Conservation (phyloP, 805 yeast genomes). For the Candida montana region DNA sequence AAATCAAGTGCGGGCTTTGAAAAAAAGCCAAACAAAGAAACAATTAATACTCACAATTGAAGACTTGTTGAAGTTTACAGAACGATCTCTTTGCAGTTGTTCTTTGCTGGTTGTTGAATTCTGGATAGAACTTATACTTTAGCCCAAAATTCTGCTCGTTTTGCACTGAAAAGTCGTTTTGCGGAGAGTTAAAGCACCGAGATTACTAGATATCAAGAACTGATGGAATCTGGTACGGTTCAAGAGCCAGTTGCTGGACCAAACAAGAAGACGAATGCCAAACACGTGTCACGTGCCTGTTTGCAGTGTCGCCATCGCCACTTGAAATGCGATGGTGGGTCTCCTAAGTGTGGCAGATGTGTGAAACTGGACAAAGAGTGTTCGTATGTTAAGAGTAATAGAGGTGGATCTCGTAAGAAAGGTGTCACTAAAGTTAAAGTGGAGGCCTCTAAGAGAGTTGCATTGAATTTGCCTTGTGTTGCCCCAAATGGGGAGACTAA, state of each 20-base stretch:
- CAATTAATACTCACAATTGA: too few species aligned
- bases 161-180: too few species aligned
- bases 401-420: conserved; percentile 50
- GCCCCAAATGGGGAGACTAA: conserved; percentile 8
- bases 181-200: too few species aligned
- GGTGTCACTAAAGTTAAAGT: conserved; percentile 32
- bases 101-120: too few species aligned
- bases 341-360: conserved; percentile 43
- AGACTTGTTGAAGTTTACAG: too few species aligned
- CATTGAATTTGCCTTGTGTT: conserved; percentile 18
- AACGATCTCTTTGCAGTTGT: too few species aligned
- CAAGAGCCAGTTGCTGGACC: not conserved
- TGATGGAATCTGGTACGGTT: too few species aligned
- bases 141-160: too few species aligned
- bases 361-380: conserved; percentile 30
- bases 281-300: conserved; percentile 45
- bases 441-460: not conserved
- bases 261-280: conserved; percentile 19
- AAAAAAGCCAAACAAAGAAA: too few species aligned
- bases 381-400: conserved; percentile 43
- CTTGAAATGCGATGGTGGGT: conserved; percentile 44
- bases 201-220: too few species aligned
- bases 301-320: conserved; percentile 47
- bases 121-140: too few species aligned
- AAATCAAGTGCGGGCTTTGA: too few species aligned